A percentile compares a stretch with the other conserved stretches of the same genome.
These are phyloP conservation scores for Salix exigua DNA, from an alignment of 345 rosid genomes.

Conservation along the genomic window DNA sequence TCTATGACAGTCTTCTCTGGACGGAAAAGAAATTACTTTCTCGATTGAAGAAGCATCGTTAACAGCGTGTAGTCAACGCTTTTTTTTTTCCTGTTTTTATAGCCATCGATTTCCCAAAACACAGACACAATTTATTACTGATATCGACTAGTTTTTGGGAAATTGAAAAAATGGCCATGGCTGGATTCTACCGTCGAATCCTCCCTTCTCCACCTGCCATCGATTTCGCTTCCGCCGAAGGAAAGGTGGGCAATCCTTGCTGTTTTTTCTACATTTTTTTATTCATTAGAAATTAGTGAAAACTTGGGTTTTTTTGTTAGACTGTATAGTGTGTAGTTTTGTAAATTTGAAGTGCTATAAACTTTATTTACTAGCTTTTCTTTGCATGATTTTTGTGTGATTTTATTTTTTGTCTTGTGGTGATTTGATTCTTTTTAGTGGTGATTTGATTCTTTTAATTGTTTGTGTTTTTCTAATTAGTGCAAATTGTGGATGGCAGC, in stretches of 20 bases:
- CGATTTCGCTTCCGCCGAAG: constrained; percentile 27
- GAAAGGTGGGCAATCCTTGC: constrained; percentile 27
- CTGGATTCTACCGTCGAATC: constrained; percentile 22
- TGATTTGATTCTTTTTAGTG: no score
- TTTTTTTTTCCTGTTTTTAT: neutral
- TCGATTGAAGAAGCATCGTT: neutral
- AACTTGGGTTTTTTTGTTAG: neutral
- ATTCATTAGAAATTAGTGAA: neutral
- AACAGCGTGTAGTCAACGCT: neutral
- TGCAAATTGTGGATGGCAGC: constrained; percentile 33
- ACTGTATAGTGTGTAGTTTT: neutral
- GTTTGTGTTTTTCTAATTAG: neutral
- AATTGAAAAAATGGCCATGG: constrained; percentile 19
- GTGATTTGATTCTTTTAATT: no score
- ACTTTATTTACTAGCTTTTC: no score
- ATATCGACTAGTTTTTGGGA: neutral
- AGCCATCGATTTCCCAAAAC: no score
- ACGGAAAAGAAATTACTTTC: neutral
- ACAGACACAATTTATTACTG: neutral
- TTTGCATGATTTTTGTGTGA: no score
- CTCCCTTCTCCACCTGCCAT: constrained; percentile 34
- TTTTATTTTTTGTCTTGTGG: neutral
- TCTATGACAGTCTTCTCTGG: no score
- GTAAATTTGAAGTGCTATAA: neutral
- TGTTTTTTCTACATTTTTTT: neutral